Evolutionary conservation across 192 early-diverging fungal genomes (phyloP).

Genomic region (Backusella liffmaniae): DNA sequence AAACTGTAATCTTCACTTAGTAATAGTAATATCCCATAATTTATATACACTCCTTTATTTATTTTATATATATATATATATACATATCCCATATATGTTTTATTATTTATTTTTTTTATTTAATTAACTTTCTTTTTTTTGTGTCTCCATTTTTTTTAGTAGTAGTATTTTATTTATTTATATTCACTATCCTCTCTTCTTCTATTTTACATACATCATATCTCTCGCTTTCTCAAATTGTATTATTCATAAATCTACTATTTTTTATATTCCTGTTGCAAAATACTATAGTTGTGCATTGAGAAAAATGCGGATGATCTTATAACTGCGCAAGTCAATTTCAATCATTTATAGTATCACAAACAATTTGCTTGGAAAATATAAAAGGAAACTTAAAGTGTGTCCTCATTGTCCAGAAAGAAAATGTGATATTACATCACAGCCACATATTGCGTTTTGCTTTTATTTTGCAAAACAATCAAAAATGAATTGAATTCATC

Average conservation of each 20-base stretch:
- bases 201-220: background rate
- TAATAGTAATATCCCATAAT: background rate
- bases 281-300: background rate
- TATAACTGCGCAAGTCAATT: background rate
- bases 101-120: background rate
- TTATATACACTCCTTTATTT: background rate
- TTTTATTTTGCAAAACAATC: no score
- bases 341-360: background rate
- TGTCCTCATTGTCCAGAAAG: background rate
- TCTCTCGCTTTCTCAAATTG: background rate
- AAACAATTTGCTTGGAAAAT: background rate
- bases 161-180: background rate
- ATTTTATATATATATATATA: background rate
- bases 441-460: background rate
- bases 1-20: background rate
- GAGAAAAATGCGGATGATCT: background rate
- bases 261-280: background rate
- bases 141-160: background rate
- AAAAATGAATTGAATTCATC: no score
- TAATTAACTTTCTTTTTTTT: background rate
- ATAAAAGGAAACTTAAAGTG: background rate
- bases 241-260: background rate
- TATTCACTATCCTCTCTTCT: background rate
- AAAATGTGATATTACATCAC: background rate
- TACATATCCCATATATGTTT: no score